Evolutionary conservation across 192 early-diverging fungal genomes (phyloP).

Genomic region (Powellomyces hirtus): DNA sequence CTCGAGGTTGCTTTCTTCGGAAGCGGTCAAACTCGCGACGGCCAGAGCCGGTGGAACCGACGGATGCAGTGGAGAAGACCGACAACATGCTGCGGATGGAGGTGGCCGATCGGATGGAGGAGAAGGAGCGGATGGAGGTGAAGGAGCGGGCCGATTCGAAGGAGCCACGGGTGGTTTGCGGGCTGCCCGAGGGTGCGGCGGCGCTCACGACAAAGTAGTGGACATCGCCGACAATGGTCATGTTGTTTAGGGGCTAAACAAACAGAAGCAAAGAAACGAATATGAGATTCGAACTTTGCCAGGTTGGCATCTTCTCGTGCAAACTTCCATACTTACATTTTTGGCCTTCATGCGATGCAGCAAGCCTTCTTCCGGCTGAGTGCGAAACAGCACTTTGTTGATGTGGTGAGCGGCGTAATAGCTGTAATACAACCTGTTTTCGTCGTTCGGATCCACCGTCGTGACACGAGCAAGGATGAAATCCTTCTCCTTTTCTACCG

Average conservation of each 20-base stretch:
- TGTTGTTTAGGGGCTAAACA: slow-evolving; percentile 70
- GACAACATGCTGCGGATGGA: slow-evolving; percentile 31
- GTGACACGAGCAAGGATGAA: slow-evolving; percentile 69
- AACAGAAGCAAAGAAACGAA: too few species aligned
- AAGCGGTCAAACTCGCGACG: slow-evolving; percentile 27
- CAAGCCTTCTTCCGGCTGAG: slow-evolving; percentile 72
- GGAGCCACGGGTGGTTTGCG: neutral
- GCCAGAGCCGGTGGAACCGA: slow-evolving; percentile 5
- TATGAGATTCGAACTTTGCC: neutral
- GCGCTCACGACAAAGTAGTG: slow-evolving; percentile 54
- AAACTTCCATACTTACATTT: slow-evolving; percentile 51
- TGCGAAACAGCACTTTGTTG: slow-evolving; percentile 71
- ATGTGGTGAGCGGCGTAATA: slow-evolving; percentile 73
- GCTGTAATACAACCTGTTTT: slow-evolving; percentile 54
- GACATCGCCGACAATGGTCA: slow-evolving; percentile 70
- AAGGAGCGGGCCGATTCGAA: slow-evolving; percentile 7
- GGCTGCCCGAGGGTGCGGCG: neutral
- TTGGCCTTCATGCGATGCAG: slow-evolving; percentile 74
- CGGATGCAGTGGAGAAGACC: slow-evolving; percentile 23
- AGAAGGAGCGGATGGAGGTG: slow-evolving; percentile 10
- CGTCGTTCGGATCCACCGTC: slow-evolving; percentile 61
- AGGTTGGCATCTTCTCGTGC: neutral
- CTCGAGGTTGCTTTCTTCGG: slow-evolving; percentile 6
- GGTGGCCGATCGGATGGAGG: slow-evolving; percentile 16
- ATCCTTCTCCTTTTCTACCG: slow-evolving; percentile 58